Evolutionary conservation across 495 filamentous ascomycete species (phyloP).

Genomic region (Podospora anserina): DNA sequence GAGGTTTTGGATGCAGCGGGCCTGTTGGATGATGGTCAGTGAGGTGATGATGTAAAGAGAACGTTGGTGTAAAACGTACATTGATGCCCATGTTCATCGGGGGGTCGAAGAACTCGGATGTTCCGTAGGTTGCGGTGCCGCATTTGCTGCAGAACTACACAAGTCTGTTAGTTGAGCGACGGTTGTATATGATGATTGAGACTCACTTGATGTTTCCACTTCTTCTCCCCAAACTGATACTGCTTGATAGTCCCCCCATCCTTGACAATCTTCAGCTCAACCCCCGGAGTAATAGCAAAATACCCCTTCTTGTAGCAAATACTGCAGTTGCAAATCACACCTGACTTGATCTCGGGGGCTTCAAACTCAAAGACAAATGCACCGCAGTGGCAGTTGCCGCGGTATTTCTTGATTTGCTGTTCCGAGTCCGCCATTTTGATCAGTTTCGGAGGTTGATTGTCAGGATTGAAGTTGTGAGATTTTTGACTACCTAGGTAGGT

Average conservation of each 20-base stretch:
- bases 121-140: slow-evolving; percentile 33
- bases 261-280: slow-evolving; percentile 40
- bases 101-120: background rate
- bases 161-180: no score
- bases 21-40: slow-evolving; percentile 9
- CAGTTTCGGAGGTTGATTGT: background rate
- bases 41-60: background rate
- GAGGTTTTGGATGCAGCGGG: slow-evolving; percentile 35
- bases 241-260: slow-evolving; percentile 32
- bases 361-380: slow-evolving; percentile 47
- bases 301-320: slow-evolving; percentile 47
- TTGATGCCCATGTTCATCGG: slow-evolving; percentile 24
- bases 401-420: slow-evolving; percentile 44
- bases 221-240: slow-evolving; percentile 38
- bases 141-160: slow-evolving; percentile 45
- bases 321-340: slow-evolving; percentile 51
- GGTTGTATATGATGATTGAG: background rate
- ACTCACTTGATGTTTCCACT: slow-evolving; percentile 36
- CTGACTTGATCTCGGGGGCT: slow-evolving; percentile 41
- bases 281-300: slow-evolving; percentile 34
- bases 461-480: background rate
- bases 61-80: slow-evolving; percentile 11
- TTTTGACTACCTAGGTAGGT: background rate
- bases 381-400: slow-evolving; percentile 57
- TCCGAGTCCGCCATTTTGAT: slow-evolving; percentile 24